Base-by-base conservation (phyloP, 306 rosid species). In the Dryas alaskensis region DNA sequence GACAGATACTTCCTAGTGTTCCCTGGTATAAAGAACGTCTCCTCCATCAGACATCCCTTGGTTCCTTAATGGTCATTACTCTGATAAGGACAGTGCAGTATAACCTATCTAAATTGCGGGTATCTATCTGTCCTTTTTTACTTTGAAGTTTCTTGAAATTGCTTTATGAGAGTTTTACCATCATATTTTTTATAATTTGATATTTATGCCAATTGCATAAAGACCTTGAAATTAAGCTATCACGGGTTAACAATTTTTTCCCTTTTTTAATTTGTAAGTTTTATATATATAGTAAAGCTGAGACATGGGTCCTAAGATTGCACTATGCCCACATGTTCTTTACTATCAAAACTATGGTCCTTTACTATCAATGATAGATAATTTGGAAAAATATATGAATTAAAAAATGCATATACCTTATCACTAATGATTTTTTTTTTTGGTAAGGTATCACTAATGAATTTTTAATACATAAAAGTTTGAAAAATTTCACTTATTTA, bases 1-100 rank as follows among this genome's bases (percentile, higher is more conserved):
- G 47, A 65, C 97, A 95, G 99, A 84, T 92, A 45, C 86, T 95
- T 84, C 83, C 90, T 10, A 88, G 78, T 73, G 97, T 95, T 75
- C 89, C 99, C 67, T 95, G 99, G 99, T 92, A 92, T 85, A 95
- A 90, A 87, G 99, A 95, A 73, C 98, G 98, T 70, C 92, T 92
- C 70, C 99, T 95, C 81, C 93, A 92, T 83, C 99, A 90, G 75
- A 90, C 91, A 59, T 92, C 98, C 75, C 99, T 92, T 67, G 99
- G 98, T 81, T 95, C 99, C 69, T 88, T 95, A 86, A 81, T 90
- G 93, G 97, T 95, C 67, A 81, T 92, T 79, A 90, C 89, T 76
- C 92, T 95, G 76, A 92, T 95, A 86, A 87, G 99, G 88, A 92
- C 99, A 12, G 97, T 95, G 78, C 99, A 92, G 81, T 95, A 85